A percentile compares a stretch with the other conserved stretches of the same genome.
These are phyloP conservation scores for Batrachochytrium dendrobatidis DNA, from an alignment of 371 early-diverging fungal genomes.

Conservation along the genomic window DNA sequence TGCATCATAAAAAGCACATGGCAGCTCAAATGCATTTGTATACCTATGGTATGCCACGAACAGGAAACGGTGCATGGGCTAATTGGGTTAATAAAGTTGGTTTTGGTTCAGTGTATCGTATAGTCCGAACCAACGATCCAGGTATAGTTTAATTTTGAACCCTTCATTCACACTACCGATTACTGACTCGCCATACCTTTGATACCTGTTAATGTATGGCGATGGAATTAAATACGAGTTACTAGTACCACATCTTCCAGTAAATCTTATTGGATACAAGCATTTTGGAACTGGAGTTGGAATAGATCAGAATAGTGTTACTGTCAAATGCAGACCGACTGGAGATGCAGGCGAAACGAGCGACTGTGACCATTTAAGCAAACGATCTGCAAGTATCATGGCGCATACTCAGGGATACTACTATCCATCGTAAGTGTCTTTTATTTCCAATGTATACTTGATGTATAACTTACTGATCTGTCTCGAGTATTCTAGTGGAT, in stretches of 20 bases:
- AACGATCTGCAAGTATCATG: too few relatives aligned
- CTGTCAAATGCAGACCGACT: neutral
- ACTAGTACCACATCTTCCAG: conserved; percentile 1
- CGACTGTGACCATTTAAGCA: too few relatives aligned
- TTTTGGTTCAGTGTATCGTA: neutral
- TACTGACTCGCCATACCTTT: too few relatives aligned
- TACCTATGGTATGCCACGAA: conserved; percentile 28
- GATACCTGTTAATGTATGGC: too few relatives aligned
- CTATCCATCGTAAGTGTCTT: neutral
- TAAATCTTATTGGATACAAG: neutral
- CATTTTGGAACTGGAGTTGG: neutral
- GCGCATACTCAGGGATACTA: neutral
- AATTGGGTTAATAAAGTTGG: conserved; percentile 18
- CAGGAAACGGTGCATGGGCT: conserved; percentile 27
- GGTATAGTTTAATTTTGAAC: too few relatives aligned
- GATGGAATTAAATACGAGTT: too few relatives aligned
- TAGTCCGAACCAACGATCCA: neutral
- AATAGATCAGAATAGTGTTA: neutral
- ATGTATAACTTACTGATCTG: too few relatives aligned
- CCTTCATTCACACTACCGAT: too few relatives aligned
- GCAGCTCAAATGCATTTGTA: conserved; percentile 11
- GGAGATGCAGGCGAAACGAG: conserved; percentile 1
- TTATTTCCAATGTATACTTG: too few relatives aligned
- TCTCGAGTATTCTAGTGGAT: too few relatives aligned
- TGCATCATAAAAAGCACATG: conserved; percentile 8